Base-by-base conservation (phyloP, 352 stramenopile species). In the Thraustochytrium striatum region DNA sequence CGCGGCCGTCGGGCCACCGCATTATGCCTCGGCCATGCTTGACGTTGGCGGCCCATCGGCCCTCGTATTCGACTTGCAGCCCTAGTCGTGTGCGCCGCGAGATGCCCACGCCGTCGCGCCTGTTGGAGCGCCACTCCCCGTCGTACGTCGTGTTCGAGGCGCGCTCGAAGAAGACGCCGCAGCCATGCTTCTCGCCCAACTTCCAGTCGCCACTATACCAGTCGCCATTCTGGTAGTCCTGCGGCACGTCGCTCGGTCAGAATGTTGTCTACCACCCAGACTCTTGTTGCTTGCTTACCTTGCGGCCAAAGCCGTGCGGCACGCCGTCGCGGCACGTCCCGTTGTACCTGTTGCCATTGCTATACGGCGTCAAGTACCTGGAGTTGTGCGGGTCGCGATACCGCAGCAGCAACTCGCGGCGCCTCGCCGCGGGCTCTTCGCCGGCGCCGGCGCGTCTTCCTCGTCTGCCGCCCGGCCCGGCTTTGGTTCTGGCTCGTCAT, bases 201-300 rank as follows among this genome's bases (percentile, higher is more conserved):
- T 62, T 61, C 65, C 65, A 75, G 65, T 75, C 65, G 52, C 65
- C 65, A 21, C 61, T 43, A 33, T 75, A 75, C 13, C 52, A 75
- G 65, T 30, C 61, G 2, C 61, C 61, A n/a, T 70, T 35, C 5
- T 2, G 13, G 38, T 41, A 41, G 38, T 70, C 2, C 61, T 50
- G 21, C 57, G 19, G 43, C 43, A 3, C 21, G 57, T 72, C 13
- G 30, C n/a, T 50, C 16, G 19, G 47, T 55, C n/a, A 50, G 13
- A n/a, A n/a, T 53, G n/a, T n/a, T n/a, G 30, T 21, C 19, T 65
- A 13, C 19, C 13, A n/a, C 57, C 19, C 21, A 53, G n/a, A 50
- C n/a, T n/a, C 57, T 47, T 53, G 19, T 65, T 65, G 57, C 21
- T n/a, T 19, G 57, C 61, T 57, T 72, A 72, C 61, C 47, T 73